A percentile compares a stretch with the other conserved stretches of the same genome.
Evolutionary conservation across 1,284 basidiomycete genomes (phyloP).

Genomic region (Takashimella tepidaria): DNA sequence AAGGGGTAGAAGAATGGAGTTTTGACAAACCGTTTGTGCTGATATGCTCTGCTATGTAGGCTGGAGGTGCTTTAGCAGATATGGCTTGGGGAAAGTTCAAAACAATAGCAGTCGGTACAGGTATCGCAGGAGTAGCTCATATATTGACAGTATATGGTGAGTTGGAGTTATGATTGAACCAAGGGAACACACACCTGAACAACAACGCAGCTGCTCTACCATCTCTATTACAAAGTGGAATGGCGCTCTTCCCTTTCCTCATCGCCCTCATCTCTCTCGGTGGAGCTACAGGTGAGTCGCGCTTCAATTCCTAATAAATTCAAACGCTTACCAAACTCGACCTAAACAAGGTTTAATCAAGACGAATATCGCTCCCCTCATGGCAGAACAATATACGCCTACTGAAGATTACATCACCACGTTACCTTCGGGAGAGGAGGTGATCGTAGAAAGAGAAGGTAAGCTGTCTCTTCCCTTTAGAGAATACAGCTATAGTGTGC

Average conservation of each 20-base stretch:
- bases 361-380: conserved; percentile 22
- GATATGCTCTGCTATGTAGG: conserved; percentile 11
- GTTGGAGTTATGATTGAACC: no score
- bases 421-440: conserved; percentile 12
- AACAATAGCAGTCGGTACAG: conserved; percentile 17
- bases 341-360: conserved; percentile 24
- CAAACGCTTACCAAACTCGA: neutral
- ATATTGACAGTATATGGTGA: conserved; percentile 16
- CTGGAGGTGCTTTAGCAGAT: conserved; percentile 18
- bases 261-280: conserved; percentile 12
- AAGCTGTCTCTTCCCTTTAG: no score
- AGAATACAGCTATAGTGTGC: no score
- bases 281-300: conserved; percentile 12
- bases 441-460: conserved; percentile 21
- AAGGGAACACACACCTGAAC: no score
- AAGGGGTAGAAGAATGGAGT: no score
- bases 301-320: neutral
- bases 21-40: neutral
- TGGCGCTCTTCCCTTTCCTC: conserved; percentile 16
- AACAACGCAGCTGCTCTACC: conserved; percentile 17
- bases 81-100: conserved; percentile 20
- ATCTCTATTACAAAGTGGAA: conserved; percentile 7
- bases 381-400: conserved; percentile 20
- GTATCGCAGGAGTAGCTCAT: conserved; percentile 12
- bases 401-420: conserved; percentile 8